These are phyloP conservation scores for Candida pini DNA, from an alignment of 805 yeast species.

Conservation along the genomic window DNA sequence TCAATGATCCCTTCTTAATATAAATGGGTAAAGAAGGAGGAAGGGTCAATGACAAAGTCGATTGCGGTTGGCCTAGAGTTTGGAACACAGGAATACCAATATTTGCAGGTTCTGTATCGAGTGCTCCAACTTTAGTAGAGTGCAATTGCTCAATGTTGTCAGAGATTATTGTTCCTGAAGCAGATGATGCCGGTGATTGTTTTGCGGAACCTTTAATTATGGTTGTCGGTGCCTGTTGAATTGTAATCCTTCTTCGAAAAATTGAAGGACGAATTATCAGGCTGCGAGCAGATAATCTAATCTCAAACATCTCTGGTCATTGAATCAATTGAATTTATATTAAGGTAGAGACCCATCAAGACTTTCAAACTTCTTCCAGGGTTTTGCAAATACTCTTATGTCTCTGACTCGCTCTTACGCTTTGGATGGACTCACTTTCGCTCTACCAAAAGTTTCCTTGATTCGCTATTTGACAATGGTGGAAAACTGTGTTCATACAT, in stretches of 20 bases:
- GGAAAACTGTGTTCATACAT: too few relatives aligned
- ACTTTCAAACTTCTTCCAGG: too few relatives aligned
- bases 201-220: slow-evolving; percentile 1
- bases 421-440: too few relatives aligned
- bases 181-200: background rate
- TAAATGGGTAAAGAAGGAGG: slow-evolving; percentile 56
- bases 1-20: slow-evolving; percentile 42
- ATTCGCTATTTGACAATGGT: too few relatives aligned
- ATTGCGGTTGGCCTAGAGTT: slow-evolving; percentile 43
- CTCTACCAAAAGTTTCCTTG: too few relatives aligned
- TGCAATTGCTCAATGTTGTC: slow-evolving; percentile 11
- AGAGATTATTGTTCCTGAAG: slow-evolving; percentile 5
- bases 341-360: too few relatives aligned
- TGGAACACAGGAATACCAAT: slow-evolving; percentile 29
- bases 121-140: too few relatives aligned
- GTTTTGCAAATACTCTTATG: too few relatives aligned
- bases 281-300: too few relatives aligned
- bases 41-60: slow-evolving; percentile 42
- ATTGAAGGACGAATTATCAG: too few relatives aligned
- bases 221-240: slow-evolving; percentile 14
- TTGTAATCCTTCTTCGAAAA: slow-evolving; percentile 10
- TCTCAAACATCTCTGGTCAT: background rate
- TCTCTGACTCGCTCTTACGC: too few relatives aligned
- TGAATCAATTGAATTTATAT: too few relatives aligned
- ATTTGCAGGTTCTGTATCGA: background rate